These are phyloP conservation scores for Pseudisothecium myosuroides DNA, from an alignment of 225 moss, liverwort and hornwort genomes.

Conservation along the genomic window DNA sequence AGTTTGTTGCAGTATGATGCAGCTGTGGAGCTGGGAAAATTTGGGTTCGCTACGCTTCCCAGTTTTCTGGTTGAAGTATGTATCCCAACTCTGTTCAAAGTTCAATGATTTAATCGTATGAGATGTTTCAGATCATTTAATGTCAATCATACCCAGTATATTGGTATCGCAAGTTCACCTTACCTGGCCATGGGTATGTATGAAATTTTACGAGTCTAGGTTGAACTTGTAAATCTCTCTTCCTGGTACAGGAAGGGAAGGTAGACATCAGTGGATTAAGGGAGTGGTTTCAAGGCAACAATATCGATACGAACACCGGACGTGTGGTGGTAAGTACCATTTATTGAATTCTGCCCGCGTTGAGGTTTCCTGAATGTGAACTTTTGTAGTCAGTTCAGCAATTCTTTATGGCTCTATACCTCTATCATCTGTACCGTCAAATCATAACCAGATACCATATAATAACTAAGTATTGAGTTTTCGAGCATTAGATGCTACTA, in stretches of 20 bases:
- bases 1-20: conserved; percentile 56
- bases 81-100: background rate
- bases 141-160: background rate
- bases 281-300: conserved; percentile 59
- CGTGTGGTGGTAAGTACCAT: conserved; percentile 69
- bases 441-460: background rate
- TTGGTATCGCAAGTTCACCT: background rate
- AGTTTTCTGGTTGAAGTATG: conserved; percentile 74
- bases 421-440: background rate
- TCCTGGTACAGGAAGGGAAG: conserved; percentile 14
- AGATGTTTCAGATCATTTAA: background rate
- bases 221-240: background rate
- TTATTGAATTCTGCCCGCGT: background rate
- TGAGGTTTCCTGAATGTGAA: background rate
- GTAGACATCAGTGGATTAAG: conserved; percentile 30
- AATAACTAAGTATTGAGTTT: background rate
- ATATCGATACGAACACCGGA: conserved; percentile 37
- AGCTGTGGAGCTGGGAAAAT: conserved; percentile 54
- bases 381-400: background rate
- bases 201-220: background rate
- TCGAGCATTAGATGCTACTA: background rate
- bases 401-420: background rate
- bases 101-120: background rate
- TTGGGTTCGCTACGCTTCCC: conserved; percentile 75
- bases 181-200: background rate